phyloP scores from a whole-genome alignment of 805 yeast genomes.

The Teunomyces cretensis region DNA sequence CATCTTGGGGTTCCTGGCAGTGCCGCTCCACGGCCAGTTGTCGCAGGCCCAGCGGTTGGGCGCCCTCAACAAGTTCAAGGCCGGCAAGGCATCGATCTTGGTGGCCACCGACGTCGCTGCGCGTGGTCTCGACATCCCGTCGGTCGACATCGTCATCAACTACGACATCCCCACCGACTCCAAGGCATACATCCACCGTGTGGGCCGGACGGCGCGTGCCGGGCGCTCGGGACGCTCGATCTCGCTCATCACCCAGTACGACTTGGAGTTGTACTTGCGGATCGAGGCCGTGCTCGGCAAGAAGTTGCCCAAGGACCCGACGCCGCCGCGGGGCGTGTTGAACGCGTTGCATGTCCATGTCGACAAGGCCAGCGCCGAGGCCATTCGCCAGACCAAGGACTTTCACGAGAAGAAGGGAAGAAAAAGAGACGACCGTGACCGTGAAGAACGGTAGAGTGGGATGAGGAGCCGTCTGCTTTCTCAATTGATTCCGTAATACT shows the following conservation, averaged over 20 bases:
- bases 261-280: conserved; percentile 80
- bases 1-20: conserved; percentile 80
- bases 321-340: conserved; percentile 74
- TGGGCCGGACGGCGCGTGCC: conserved; percentile 95
- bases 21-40: conserved; percentile 92
- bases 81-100: conserved; percentile 65
- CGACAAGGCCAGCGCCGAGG: conserved; percentile 88
- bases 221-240: conserved; percentile 87
- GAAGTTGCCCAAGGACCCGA: conserved; percentile 77
- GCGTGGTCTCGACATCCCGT: conserved; percentile 82
- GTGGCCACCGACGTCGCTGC: conserved; percentile 90
- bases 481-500: too few species aligned
- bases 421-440: conserved; percentile 36
- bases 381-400: conserved; percentile 75
- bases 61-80: conserved; percentile 73
- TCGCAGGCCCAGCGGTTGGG: conserved; percentile 84
- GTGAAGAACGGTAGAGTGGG: conserved; percentile 27
- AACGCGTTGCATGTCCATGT: conserved; percentile 80
- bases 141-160: conserved; percentile 73
- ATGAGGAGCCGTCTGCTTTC: background rate
- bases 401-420: conserved; percentile 46
- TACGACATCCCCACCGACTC: conserved; percentile 84
- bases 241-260: conserved; percentile 91
- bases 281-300: conserved; percentile 84
- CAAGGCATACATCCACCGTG: conserved; percentile 81